phyloP scores from a whole-genome alignment of 805 yeast genomes.

The Vanderwaltozyma yarrowii region DNA sequence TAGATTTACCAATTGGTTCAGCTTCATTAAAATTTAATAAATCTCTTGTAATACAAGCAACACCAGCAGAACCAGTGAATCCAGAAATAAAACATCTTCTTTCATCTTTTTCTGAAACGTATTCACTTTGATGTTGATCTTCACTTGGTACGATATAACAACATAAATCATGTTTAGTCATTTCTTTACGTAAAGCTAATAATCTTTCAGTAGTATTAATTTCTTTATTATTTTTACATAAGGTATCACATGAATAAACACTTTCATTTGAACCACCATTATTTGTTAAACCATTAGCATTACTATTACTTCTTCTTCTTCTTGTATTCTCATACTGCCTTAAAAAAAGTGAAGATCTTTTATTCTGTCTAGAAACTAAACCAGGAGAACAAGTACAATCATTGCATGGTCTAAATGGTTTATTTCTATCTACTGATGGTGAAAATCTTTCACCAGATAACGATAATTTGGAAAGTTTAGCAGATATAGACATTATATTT shows the following conservation, averaged over 20 bases:
- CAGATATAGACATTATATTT: neutral
- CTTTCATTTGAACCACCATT: conserved; percentile 21
- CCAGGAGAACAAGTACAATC: conserved; percentile 86
- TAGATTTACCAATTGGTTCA: conserved; percentile 52
- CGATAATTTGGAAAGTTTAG: neutral
- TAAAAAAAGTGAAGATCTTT: conserved; percentile 43
- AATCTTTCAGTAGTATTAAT: conserved; percentile 52
- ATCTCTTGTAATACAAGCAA: conserved; percentile 62
- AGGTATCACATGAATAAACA: conserved; percentile 31
- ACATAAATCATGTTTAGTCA: conserved; percentile 54
- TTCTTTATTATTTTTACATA: conserved; percentile 30
- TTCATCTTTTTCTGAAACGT: conserved; percentile 70
- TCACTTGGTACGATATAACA: conserved; percentile 75
- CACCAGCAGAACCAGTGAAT: conserved; percentile 87
- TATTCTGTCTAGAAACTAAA: conserved; percentile 53
- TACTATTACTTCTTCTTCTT: conserved; percentile 22
- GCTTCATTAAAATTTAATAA: conserved; percentile 31
- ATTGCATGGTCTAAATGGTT: conserved; percentile 44
- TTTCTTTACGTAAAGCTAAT: conserved; percentile 45
- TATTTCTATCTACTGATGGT: conserved; percentile 5
- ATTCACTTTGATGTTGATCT: conserved; percentile 89
- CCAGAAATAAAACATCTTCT: conserved; percentile 76
- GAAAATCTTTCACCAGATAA: neutral
- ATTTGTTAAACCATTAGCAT: conserved; percentile 11
- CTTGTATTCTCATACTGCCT: conserved; percentile 24